A percentile compares a stretch with the other conserved stretches of the same genome.
phyloP scores from a whole-genome alignment of 2,329 filamentous ascomycete genomes.

The Cladobotryum mycophilum region DNA sequence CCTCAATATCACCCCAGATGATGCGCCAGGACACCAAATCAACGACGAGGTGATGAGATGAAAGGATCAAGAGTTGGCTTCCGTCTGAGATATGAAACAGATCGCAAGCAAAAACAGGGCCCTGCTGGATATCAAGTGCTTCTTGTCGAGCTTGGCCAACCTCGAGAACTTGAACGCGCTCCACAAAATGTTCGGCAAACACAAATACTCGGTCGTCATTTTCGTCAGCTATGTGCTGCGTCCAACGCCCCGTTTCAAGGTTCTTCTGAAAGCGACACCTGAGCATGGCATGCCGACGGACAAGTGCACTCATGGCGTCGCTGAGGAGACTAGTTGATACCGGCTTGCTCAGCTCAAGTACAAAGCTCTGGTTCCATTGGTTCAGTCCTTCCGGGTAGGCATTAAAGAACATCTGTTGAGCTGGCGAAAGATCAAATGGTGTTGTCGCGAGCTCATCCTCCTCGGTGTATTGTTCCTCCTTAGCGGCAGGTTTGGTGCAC shows the following conservation, averaged over 20 bases:
- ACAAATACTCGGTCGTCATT: neutral
- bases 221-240: constrained; percentile 1
- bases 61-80: too few species aligned
- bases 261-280: constrained; percentile 12
- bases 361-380: constrained; percentile 15
- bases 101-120: too few species aligned
- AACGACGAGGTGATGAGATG: constrained; percentile 32
- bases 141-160: too few species aligned
- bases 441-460: too few species aligned
- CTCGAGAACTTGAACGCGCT: too few species aligned
- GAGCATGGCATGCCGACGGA: constrained; percentile 13
- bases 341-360: constrained; percentile 1
- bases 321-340: neutral
- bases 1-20: constrained; percentile 37
- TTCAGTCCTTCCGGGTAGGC: constrained; percentile 1
- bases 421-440: constrained; percentile 11
- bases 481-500: too few species aligned
- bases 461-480: too few species aligned
- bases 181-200: too few species aligned
- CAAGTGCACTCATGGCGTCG: constrained; percentile 6
- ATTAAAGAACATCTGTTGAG: constrained; percentile 11
- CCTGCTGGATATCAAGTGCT: too few species aligned
- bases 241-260: neutral
- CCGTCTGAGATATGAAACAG: too few species aligned
- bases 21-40: constrained; percentile 43